Percentiles rank a stretch among this genome's conserved stretches.
phyloP scores from a whole-genome alignment of 208 protist species.

The Leishmania lainsoni region DNA sequence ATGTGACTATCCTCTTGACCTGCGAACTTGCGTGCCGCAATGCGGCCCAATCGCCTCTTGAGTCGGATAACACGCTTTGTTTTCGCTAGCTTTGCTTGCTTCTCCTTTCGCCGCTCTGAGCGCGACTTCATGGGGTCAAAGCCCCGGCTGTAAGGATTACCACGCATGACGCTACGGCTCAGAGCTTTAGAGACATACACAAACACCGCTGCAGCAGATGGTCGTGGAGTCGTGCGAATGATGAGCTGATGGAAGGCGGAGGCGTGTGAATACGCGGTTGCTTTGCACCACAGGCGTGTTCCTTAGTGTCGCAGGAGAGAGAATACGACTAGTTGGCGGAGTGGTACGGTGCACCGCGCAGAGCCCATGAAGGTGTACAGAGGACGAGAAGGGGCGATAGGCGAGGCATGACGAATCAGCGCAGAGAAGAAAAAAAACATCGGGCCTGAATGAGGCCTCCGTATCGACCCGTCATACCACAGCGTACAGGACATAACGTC shows the following conservation, averaged over 20 bases:
- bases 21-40: conserved; percentile 56
- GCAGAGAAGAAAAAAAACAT: background rate
- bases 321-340: background rate
- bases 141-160: conserved; percentile 67
- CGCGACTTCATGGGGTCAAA: conserved; percentile 88
- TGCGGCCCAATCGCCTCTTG: conserved; percentile 56
- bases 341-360: background rate
- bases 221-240: background rate
- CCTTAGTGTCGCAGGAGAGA: background rate
- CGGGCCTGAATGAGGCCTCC: background rate
- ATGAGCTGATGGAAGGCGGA: background rate
- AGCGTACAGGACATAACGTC: background rate
- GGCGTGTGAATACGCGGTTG: background rate
- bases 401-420: background rate
- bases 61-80: conserved; percentile 68
- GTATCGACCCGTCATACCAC: background rate
- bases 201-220: background rate
- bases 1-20: conserved; percentile 75
- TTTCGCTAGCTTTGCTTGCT: conserved; percentile 57
- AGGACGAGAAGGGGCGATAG: background rate
- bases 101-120: conserved; percentile 67
- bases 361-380: background rate
- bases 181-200: background rate
- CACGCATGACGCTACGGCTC: conserved; percentile 48
- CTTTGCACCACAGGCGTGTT: background rate